A percentile compares a stretch with the other conserved stretches of the same genome.
These are phyloP conservation scores for Claviceps sp. DNA, from an alignment of 2,329 filamentous ascomycete species.

Conservation along the genomic window DNA sequence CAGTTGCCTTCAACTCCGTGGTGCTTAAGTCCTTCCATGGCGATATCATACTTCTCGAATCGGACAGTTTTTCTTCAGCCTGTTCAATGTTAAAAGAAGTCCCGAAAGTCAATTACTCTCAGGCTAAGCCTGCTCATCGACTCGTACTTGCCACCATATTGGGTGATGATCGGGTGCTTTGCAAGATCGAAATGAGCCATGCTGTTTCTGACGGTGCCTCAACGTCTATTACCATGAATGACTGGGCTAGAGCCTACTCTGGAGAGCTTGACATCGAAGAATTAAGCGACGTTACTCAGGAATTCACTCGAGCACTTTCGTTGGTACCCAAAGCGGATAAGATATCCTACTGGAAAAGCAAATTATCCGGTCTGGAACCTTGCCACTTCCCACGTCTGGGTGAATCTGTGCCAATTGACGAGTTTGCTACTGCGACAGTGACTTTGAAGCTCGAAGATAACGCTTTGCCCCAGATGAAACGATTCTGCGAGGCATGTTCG, in stretches of 20 bases:
- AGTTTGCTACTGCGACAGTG: not conserved
- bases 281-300: not conserved
- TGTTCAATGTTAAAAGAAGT: not conserved
- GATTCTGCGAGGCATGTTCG: not conserved
- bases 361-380: slow-evolving; percentile 4
- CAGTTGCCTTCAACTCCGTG: slow-evolving; percentile 4
- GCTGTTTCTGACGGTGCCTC: slow-evolving; percentile 7
- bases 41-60: not conserved
- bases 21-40: not conserved
- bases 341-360: slow-evolving; percentile 6
- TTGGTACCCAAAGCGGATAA: slow-evolving; percentile 1
- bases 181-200: slow-evolving; percentile 8
- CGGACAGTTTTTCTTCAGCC: not conserved
- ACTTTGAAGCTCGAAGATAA: not conserved
- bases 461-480: not conserved
- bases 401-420: not conserved
- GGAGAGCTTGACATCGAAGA: slow-evolving; percentile 1
- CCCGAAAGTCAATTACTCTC: not conserved
- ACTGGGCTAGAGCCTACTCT: slow-evolving; percentile 3
- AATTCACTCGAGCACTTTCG: not conserved
- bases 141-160: not conserved
- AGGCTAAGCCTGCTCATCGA: slow-evolving; percentile 1
- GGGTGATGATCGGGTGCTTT: slow-evolving; percentile 1
- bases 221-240: slow-evolving; percentile 2
- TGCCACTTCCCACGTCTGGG: slow-evolving; percentile 4